Evolutionary conservation across 176 grass and related monocot genomes (phyloP).

Genomic region (Ensete ventricosum): DNA sequence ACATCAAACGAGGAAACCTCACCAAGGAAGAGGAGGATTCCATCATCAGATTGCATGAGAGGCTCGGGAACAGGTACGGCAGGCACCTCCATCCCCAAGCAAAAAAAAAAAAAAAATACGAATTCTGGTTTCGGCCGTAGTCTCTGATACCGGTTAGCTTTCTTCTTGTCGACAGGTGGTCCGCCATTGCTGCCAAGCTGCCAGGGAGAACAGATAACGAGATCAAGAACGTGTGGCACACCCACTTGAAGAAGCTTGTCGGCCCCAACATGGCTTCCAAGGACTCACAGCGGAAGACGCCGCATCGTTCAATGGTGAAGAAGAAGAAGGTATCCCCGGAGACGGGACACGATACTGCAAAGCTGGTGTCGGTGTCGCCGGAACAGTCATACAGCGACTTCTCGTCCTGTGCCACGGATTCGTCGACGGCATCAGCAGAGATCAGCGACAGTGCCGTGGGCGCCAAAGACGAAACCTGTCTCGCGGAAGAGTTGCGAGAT

Average conservation of each 20-base stretch:
- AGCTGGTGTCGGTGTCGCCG: not conserved
- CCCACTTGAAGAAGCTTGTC: slow-evolving; percentile 2
- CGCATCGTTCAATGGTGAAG: too few relatives aligned
- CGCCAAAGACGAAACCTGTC: slow-evolving; percentile 33
- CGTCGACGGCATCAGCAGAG: not conserved
- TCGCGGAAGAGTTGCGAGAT: slow-evolving; percentile 13
- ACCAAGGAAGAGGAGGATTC: not conserved
- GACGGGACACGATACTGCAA: not conserved
- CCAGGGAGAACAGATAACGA: slow-evolving; percentile 15
- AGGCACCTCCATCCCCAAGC: not conserved
- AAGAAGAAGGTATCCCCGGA: too few relatives aligned
- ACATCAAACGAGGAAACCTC: not conserved
- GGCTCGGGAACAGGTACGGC: not conserved
- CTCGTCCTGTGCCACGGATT: not conserved
- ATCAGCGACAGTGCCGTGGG: not conserved
- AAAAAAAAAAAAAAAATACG: not conserved
- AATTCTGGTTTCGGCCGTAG: not conserved
- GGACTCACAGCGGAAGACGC: not conserved
- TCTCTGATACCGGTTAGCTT: not conserved
- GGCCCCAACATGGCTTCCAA: not conserved
- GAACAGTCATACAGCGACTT: not conserved
- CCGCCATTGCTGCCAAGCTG: slow-evolving; percentile 4
- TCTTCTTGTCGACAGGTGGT: slow-evolving; percentile 1
- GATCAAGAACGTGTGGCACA: slow-evolving; percentile 23
- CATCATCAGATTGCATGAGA: not conserved